Evolutionary conservation across 106 monocot genomes (phyloP), one percentile per base, ranked within the genome.

Genomic region (Dioscorea dumetorum): DNA sequence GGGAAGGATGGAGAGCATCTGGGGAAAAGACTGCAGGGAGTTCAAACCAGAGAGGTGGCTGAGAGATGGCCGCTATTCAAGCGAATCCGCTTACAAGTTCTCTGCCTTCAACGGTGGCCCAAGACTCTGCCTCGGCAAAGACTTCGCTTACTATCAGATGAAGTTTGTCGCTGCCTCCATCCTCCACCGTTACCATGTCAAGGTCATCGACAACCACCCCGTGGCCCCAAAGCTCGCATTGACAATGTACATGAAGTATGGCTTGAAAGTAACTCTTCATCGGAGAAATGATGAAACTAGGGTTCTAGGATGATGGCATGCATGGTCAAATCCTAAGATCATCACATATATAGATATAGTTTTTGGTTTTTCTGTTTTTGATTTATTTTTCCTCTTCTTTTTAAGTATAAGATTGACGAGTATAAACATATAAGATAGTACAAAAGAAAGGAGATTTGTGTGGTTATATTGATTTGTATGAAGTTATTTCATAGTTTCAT

Each of bases 41-140:
- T 99, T 76, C 90, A 92, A 76, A 65, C 92, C 97, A 5, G 92
- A 92, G 83, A 67, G 83, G 67, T 83, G 83, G 83, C 60, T 83
- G 5, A 67, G 62, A 24, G 78, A 83, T 58, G 78, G 83, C 15
- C 61, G 71, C 33, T 83, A 74, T 62, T 56, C 51, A 22, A 78
- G 84, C 75, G 97, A 99, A 67, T 92, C 97, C 0, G 89, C 90
- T 1, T 92, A 92, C 79, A 92, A 90, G 74, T 99, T 99, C 80
- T 76, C 97, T 0, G 92, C 97, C 18, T 99, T 99, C 82, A 99
- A 99, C 52, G 97, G 97, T 32, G 97, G 97, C 4, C 97, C 97
- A 3, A 73, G 91, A 59, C 74, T 90, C 16, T 99, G 92, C 72
- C 62, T 99, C 3, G 97, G 97, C 10, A 99, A 99, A 66, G 92